These are phyloP conservation scores for Stevia rebaudiana DNA, from an alignment of 140 eudicot species.

Conservation along the genomic window DNA sequence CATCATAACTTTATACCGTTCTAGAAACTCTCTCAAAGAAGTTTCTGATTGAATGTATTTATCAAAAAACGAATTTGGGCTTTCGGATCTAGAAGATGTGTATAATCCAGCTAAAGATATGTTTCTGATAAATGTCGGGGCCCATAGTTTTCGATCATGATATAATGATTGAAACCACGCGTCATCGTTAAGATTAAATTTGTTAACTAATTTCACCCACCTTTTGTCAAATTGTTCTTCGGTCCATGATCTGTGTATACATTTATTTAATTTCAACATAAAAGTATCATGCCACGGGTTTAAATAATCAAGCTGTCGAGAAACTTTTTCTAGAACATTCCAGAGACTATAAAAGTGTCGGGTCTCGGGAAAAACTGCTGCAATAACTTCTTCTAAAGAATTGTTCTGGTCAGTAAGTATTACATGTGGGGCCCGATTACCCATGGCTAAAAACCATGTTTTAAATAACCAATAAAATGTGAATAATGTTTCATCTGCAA, in stretches of 20 bases:
- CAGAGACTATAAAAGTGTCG: constrained; percentile 56
- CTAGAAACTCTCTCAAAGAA: constrained; percentile 53
- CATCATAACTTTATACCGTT: constrained; percentile 44
- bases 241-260: constrained; percentile 54
- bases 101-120: constrained; percentile 66
- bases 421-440: constrained; percentile 57
- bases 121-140: constrained; percentile 51
- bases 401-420: constrained; percentile 57
- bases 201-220: constrained; percentile 60
- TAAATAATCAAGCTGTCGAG: constrained; percentile 48
- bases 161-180: constrained; percentile 62
- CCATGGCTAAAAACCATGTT: constrained; percentile 81
- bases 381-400: constrained; percentile 56
- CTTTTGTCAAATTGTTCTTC: constrained; percentile 62
- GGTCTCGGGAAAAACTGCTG: constrained; percentile 46
- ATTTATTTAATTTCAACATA: constrained; percentile 53
- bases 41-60: constrained; percentile 58
- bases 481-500: constrained; percentile 65
- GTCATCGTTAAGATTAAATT: constrained; percentile 54
- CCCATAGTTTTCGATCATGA: constrained; percentile 73
- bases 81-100: constrained; percentile 53
- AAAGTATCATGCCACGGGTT: constrained; percentile 60
- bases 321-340: constrained; percentile 57
- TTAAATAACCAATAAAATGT: constrained; percentile 72
- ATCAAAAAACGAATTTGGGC: constrained; percentile 61